Base-by-base conservation (phyloP, 768 basidiomycete species). In the Phylloporus arenicola region DNA sequence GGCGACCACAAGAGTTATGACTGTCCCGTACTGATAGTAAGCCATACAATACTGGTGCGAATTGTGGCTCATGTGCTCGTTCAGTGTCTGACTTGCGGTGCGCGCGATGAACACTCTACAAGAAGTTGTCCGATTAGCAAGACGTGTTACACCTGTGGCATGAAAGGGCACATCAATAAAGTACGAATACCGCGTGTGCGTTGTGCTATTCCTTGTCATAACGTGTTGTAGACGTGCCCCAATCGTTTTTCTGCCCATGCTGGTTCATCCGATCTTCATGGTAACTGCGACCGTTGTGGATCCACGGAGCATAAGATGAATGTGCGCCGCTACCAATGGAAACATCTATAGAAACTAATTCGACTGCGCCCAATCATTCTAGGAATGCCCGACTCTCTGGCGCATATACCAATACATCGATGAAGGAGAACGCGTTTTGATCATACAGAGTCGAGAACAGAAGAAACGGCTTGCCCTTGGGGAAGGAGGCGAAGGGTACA, bases 311-410 rank as follows among this genome's bases (percentile, higher is more conserved):
- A 92, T 62, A 77, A 77, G 44, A 77, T 75, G 35, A 85, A 82
- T 56, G 88, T 86, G 57, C 38, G 78, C 69, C 35, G 19, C 30
- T 43, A 13, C 14, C 9, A 33, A 38, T 46, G 11, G 24, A 34
- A 14, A n/a, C 17, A 12, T 16, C 7, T 2, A 12, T 20, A 24
- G 40, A 12, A 35, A 24, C 2, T 10, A 14, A 35, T 17, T 33
- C 46, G 39, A 44, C 33, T n/a, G 7, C 17, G 25, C n/a, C 29
- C 10, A 27, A 4, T 27, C 22, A 31, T 51, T 40, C 25, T 52
- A 92, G 88, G 87, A 90, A 77, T 92, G 89, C 56, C 87, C 88
- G 7, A 86, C 84, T 3, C 71, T 84, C 53, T 92, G 89, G 89
- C 76, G 89, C 35, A 69, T 88, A 56, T 92, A 92, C 57, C 77